phyloP scores from a whole-genome alignment of 306 rosid genomes.

The Castanea mollissima region DNA sequence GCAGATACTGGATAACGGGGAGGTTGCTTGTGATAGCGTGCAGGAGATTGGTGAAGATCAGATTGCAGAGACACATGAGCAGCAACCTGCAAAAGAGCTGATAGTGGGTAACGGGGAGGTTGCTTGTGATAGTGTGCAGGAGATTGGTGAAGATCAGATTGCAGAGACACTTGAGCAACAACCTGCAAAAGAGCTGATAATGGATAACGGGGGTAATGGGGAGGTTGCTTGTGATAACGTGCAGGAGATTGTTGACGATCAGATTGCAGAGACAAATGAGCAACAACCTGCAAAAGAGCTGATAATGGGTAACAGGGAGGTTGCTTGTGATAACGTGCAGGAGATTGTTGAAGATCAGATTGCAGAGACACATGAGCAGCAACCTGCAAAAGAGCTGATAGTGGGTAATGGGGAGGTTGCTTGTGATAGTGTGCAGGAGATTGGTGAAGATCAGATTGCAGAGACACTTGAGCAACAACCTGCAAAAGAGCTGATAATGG shows the following conservation, averaged over 20 bases:
- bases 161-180: no score
- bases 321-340: conserved; percentile 6
- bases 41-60: not conserved
- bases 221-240: no score
- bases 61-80: no score
- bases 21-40: conserved; percentile 4
- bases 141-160: no score
- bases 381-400: not conserved
- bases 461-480: no score
- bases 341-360: no score
- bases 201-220: no score
- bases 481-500: not conserved
- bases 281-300: not conserved
- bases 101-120: not conserved
- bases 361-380: conserved; percentile 8
- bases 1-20: conserved; percentile 10
- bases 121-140: conserved; percentile 11
- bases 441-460: no score
- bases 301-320: conserved; percentile 1
- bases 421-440: no score
- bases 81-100: conserved; percentile 13
- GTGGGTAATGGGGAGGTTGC: conserved; percentile 3
- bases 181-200: conserved; percentile 46
- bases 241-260: no score
- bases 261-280: no score